Evolutionary conservation across 371 early-diverging fungal genomes (phyloP).

Genomic region (Syncephalastrum sp.): DNA sequence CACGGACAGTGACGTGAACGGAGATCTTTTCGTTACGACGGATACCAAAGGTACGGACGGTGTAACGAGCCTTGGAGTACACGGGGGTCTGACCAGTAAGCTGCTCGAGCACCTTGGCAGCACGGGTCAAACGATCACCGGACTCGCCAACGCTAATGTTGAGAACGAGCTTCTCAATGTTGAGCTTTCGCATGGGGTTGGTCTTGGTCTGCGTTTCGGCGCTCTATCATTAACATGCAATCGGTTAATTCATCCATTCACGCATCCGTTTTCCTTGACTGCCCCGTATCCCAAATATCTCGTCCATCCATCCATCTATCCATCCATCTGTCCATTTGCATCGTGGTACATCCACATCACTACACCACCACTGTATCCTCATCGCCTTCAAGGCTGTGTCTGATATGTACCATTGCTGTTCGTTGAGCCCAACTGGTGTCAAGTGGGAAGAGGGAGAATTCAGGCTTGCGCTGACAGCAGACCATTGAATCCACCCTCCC

Average conservation of each 20-base stretch:
- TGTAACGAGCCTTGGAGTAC: slow-evolving; percentile 99
- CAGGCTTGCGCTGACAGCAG: too few species aligned
- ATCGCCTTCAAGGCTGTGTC: background rate
- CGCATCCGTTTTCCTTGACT: background rate
- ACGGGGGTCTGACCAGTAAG: slow-evolving; percentile 99
- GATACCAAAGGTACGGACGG: slow-evolving; percentile 99
- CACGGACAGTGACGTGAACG: slow-evolving; percentile 99
- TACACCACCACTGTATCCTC: too few species aligned
- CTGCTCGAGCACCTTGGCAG: slow-evolving; percentile 99
- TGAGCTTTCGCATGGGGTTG: slow-evolving; percentile 94
- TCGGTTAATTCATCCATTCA: slow-evolving; percentile 14
- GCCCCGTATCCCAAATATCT: slow-evolving; percentile 4
- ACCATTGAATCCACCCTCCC: too few species aligned
- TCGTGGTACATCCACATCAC: too few species aligned
- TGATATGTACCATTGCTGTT: slow-evolving; percentile 13
- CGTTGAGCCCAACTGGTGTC: too few species aligned
- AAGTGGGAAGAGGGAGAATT: too few species aligned
- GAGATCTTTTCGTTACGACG: slow-evolving; percentile 99
- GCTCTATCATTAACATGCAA: slow-evolving; percentile 33
- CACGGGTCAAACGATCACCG: slow-evolving; percentile 99
- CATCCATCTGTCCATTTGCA: too few species aligned
- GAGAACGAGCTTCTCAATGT: slow-evolving; percentile 97
- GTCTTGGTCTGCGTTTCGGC: slow-evolving; percentile 53
- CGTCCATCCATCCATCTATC: slow-evolving; percentile 8
- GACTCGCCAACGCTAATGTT: slow-evolving; percentile 98